Evolutionary conservation across 306 rosid species (phyloP).

Genomic region (Dalbergia cultrata): DNA sequence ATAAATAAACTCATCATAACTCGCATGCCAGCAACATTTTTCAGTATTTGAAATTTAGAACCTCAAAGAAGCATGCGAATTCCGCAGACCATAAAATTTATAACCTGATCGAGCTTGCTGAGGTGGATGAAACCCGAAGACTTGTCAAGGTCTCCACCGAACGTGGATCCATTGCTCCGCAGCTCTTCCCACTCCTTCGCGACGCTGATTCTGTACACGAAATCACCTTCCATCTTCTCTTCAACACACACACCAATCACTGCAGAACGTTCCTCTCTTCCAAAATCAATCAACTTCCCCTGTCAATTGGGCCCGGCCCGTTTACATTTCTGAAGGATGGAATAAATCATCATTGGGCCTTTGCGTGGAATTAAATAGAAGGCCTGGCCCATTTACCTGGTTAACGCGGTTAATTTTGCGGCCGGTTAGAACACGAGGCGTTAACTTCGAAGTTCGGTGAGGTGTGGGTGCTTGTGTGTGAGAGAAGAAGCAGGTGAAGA

Average conservation of each 20-base stretch:
- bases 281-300: neutral
- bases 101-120: conserved; percentile 80
- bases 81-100: neutral
- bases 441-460: conserved; percentile 6
- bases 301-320: conserved; percentile 32
- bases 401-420: neutral
- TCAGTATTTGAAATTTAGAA: neutral
- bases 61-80: neutral
- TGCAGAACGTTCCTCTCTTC: too few relatives aligned
- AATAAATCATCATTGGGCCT: neutral
- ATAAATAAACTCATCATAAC: neutral
- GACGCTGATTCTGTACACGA: conserved; percentile 76
- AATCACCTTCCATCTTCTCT: conserved; percentile 59
- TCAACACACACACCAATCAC: neutral
- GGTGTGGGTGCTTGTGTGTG: neutral
- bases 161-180: conserved; percentile 59
- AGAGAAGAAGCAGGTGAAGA: neutral
- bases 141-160: conserved; percentile 77
- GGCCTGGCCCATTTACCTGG: neutral
- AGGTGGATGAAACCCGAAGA: conserved; percentile 83
- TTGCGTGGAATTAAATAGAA: neutral
- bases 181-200: conserved; percentile 77
- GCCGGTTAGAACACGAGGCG: neutral
- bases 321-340: neutral
- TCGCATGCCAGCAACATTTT: neutral